Conservation (phyloP, 805 yeast species). For the Kluyveromyces siamensis region DNA sequence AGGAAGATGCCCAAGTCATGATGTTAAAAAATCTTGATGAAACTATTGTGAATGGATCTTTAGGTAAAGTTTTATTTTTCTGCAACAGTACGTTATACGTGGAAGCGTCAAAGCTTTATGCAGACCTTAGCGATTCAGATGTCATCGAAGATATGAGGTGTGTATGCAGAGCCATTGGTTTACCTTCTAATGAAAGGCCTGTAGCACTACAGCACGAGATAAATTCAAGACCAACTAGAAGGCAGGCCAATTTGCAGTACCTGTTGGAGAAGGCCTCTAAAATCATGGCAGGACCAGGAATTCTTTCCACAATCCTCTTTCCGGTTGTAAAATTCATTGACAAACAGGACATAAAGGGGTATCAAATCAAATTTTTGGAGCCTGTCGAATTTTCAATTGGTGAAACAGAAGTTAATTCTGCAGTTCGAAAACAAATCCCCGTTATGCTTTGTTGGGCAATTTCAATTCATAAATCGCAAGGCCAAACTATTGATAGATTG, state of each 20-base stretch:
- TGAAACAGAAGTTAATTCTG: slow-evolving; percentile 23
- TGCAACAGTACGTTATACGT: slow-evolving; percentile 20
- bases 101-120: slow-evolving; percentile 16
- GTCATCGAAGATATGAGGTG: slow-evolving; percentile 25
- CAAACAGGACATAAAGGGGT: slow-evolving; percentile 10
- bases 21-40: slow-evolving; percentile 74
- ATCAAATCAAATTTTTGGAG: slow-evolving; percentile 27
- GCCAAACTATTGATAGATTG: slow-evolving; percentile 67
- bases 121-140: slow-evolving; percentile 18
- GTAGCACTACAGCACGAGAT: slow-evolving; percentile 22
- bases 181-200: slow-evolving; percentile 14
- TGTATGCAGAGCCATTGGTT: slow-evolving; percentile 26
- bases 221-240: slow-evolving; percentile 12
- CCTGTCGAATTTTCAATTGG: slow-evolving; percentile 34
- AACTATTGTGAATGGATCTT: slow-evolving; percentile 78
- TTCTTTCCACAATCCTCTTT: slow-evolving; percentile 12
- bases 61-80: slow-evolving; percentile 58
- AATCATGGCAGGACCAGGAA: not conserved
- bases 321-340: slow-evolving; percentile 30
- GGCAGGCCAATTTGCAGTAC: slow-evolving; percentile 10
- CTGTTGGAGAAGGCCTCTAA: slow-evolving; percentile 11
- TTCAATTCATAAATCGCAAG: slow-evolving; percentile 80
- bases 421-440: slow-evolving; percentile 54
- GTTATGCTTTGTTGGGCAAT: slow-evolving; percentile 72
- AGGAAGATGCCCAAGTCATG: slow-evolving; percentile 92